Evolutionary conservation across 1,284 basidiomycete genomes (phyloP).

Genomic region (Microbotryomycetes sp.): DNA sequence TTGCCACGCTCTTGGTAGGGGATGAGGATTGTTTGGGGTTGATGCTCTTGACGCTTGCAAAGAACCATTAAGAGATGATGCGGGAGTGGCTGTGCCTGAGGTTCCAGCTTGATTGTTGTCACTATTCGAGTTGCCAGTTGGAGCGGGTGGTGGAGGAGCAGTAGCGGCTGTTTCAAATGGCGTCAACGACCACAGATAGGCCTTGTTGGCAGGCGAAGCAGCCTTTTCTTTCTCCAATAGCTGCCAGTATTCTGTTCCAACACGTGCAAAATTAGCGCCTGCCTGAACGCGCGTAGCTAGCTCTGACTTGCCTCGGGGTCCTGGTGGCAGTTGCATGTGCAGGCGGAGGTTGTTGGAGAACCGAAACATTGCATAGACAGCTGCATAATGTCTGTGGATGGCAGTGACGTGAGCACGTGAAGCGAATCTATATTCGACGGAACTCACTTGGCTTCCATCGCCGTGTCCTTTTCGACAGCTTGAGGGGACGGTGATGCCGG

Average conservation of each 20-base stretch:
- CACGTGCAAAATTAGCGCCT: background rate
- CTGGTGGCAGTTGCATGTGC: conserved; percentile 65
- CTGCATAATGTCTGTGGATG: conserved; percentile 62
- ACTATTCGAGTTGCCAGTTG: conserved; percentile 39
- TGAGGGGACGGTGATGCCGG: conserved; percentile 53
- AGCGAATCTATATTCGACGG: background rate
- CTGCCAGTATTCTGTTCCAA: conserved; percentile 67
- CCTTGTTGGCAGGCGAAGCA: conserved; percentile 55
- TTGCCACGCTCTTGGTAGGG: conserved; percentile 53
- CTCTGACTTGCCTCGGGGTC: conserved; percentile 13
- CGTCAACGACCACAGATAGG: conserved; percentile 79
- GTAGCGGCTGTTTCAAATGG: conserved; percentile 69
- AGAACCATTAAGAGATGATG: background rate
- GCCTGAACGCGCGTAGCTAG: too few relatives aligned
- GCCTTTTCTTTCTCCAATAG: conserved; percentile 62
- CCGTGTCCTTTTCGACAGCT: conserved; percentile 46
- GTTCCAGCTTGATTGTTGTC: conserved; percentile 1
- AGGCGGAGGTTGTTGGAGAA: conserved; percentile 73
- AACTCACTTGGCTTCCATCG: conserved; percentile 56
- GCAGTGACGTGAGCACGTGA: background rate
- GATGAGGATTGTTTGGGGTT: conserved; percentile 15
- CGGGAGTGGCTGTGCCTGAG: conserved; percentile 8
- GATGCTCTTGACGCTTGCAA: conserved; percentile 35
- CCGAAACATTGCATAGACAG: conserved; percentile 77
- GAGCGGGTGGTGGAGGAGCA: conserved; percentile 48